Evolutionary conservation across 2,329 filamentous ascomycete species (phyloP).

Genomic region (Pyricularia pennisetigena): DNA sequence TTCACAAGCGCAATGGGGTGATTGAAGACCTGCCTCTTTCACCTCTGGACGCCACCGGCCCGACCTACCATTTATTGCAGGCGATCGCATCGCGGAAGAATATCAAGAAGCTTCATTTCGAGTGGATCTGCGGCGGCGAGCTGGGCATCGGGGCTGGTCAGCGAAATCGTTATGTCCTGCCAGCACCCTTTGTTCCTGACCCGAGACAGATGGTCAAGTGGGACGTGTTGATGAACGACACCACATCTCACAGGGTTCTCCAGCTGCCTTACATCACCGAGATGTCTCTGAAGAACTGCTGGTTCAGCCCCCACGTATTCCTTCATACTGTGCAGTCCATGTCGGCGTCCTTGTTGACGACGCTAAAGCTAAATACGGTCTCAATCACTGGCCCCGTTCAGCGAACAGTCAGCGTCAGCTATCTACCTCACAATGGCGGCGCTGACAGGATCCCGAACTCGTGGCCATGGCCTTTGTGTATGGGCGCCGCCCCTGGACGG

Average conservation of each 20-base stretch:
- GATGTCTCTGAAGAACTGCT: constrained; percentile 59
- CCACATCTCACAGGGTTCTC: constrained; percentile 10
- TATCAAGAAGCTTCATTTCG: constrained; percentile 51
- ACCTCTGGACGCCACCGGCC: constrained; percentile 10
- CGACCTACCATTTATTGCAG: constrained; percentile 42
- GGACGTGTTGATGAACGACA: constrained; percentile 7
- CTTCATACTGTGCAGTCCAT: constrained; percentile 39
- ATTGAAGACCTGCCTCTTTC: constrained; percentile 29
- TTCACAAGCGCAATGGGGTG: constrained; percentile 40
- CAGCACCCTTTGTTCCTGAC: constrained; percentile 41
- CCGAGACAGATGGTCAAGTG: constrained; percentile 18
- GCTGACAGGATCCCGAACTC: constrained; percentile 3
- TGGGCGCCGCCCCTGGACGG: constrained; percentile 7
- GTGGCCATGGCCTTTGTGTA: constrained; percentile 13
- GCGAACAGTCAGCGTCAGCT: background rate
- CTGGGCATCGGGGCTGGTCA: constrained; percentile 50
- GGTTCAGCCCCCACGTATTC: constrained; percentile 51
- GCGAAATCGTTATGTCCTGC: constrained; percentile 52
- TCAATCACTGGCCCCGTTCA: constrained; percentile 43
- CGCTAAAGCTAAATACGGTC: constrained; percentile 51
- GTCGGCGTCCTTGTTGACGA: constrained; percentile 33
- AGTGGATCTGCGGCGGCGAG: constrained; percentile 60
- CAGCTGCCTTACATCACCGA: constrained; percentile 44
- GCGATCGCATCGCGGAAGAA: constrained; percentile 33
- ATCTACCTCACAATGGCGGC: background rate